Base-by-base conservation (phyloP, 352 stramenopile species). In the Phytophthora ohioensis region DNA sequence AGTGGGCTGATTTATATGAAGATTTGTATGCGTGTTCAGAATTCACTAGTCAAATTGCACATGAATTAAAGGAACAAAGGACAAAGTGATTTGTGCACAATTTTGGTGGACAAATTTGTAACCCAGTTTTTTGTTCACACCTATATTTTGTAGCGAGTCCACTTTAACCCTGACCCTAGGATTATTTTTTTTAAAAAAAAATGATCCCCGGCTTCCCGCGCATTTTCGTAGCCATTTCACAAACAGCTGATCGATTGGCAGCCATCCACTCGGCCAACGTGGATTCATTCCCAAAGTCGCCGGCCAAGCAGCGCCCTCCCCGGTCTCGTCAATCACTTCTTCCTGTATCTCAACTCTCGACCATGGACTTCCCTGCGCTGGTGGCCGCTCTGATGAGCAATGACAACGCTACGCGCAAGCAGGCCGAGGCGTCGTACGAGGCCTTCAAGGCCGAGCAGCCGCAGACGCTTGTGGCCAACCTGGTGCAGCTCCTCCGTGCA, bases 341-440 rank as follows among this genome's bases (percentile, higher is more conserved):
- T 27, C 11, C 6, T 46, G 31, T 12, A 15, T 36, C 45, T 45
- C 46, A 27, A 12, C 47, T 3, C 41, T 45, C 55, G 30, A 47
- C 42, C 11, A 93, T 93, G 85, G 84, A 93, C 80, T 93, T 93
- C 71, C 70, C 73, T 42, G 73, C 80, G 68, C 84, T 94, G 53
- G 79, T 93, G 64, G 82, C 79, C 64, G 84, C 87, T 79, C 84
- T 94, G 42, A 87, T 88, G 77, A 81, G 82, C 79, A 91, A 81
- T 60, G 87, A 94, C 79, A 92, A 93, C 61, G 64, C 67, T 7
- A 73, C 76, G 62, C 87, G 87, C 69, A 90, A 91, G 78, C 79
- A 88, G 57, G 87, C 89, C 13, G 89, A 96, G 65, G 71, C 82
- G n/a, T 78, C 82, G 38, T 96, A 94, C 73, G 84, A 87, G 61